Conservation (phyloP, 2,329 filamentous ascomycete species). For the Colletotrichum liriopes region DNA sequence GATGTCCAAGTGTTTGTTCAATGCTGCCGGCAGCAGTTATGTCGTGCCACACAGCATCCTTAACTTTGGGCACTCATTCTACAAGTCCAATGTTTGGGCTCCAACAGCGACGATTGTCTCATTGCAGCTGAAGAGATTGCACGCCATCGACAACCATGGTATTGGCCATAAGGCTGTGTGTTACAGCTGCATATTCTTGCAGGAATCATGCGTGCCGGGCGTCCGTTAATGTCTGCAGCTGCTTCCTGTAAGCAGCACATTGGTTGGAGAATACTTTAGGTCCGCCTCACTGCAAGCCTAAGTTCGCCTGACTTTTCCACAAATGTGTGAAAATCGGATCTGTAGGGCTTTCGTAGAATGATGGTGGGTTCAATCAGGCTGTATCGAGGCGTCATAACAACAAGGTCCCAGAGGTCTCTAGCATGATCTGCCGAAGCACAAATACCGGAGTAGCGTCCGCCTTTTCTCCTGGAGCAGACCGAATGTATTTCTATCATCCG, state of each 20-base stretch:
- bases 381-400: neutral
- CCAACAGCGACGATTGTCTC: neutral
- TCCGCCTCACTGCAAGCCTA: conserved; percentile 6
- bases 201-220: neutral
- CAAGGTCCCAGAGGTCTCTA: neutral
- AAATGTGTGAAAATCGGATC: neutral
- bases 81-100: neutral
- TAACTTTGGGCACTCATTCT: neutral
- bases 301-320: conserved; percentile 5
- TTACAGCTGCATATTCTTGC: neutral
- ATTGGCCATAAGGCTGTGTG: neutral
- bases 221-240: too few relatives aligned
- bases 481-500: neutral
- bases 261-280: neutral
- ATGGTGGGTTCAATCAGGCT: conserved; percentile 12
- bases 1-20: conserved; percentile 21
- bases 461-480: neutral
- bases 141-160: neutral
- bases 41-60: conserved; percentile 11
- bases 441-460: neutral
- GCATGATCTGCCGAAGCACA: neutral
- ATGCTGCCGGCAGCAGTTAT: conserved; percentile 12
- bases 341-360: neutral
- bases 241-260: neutral
- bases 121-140: neutral